These are phyloP conservation scores for Candida quercuum DNA, from an alignment of 805 yeast genomes.

Conservation along the genomic window DNA sequence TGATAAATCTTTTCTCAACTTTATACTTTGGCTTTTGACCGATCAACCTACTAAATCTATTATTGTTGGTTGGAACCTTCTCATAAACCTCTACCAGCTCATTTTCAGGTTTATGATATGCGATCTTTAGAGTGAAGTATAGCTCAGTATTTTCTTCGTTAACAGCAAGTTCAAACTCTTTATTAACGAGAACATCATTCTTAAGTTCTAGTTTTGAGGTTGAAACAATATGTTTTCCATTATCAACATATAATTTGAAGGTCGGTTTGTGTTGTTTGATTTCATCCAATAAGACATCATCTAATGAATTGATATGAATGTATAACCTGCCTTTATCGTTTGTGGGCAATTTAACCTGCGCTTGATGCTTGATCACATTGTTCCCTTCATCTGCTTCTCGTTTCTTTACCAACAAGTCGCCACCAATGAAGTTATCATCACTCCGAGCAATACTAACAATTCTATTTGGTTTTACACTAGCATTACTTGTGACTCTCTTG, in stretches of 20 bases:
- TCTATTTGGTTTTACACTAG: constrained; percentile 7
- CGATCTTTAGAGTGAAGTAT: constrained; percentile 66
- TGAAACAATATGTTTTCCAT: constrained; percentile 73
- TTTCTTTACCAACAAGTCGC: constrained; percentile 5
- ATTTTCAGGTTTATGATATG: constrained; percentile 41
- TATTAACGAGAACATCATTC: constrained; percentile 38
- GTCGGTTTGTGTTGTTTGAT: constrained; percentile 36
- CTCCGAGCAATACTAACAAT: constrained; percentile 10
- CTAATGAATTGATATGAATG: constrained; percentile 43
- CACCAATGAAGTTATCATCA: constrained; percentile 6
- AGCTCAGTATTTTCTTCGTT: constrained; percentile 52
- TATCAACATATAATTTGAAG: constrained; percentile 51
- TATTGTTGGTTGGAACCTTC: constrained; percentile 41
- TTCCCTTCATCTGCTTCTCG: constrained; percentile 5
- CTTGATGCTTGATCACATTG: constrained; percentile 2
- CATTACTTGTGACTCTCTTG: constrained; percentile 3
- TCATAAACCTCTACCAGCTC: constrained; percentile 57
- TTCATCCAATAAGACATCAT: constrained; percentile 41
- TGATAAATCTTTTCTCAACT: constrained; percentile 40
- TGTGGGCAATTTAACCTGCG: constrained; percentile 26
- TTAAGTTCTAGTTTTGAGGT: constrained; percentile 45
- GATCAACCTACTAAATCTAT: constrained; percentile 40
- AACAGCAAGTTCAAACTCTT: constrained; percentile 76
- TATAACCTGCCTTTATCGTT: constrained; percentile 38
- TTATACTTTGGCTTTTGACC: constrained; percentile 34